phyloP scores from a whole-genome alignment of 176 grass and related monocot species.

The Lolium rigidum region DNA sequence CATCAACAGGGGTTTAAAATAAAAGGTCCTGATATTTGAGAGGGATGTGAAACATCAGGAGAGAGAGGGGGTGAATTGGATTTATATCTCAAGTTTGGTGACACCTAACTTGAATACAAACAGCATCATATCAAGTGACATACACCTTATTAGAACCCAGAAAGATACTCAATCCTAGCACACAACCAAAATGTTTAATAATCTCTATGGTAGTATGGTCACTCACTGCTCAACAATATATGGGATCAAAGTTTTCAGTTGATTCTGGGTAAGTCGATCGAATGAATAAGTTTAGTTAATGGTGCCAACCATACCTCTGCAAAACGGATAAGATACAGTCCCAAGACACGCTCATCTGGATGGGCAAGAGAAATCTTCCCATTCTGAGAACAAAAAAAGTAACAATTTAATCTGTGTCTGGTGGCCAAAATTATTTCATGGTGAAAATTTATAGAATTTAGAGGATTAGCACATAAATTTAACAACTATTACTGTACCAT shows the following conservation, averaged over 20 bases:
- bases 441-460: conserved; percentile 10
- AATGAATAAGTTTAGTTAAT: conserved; percentile 12
- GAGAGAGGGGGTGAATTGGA: neutral
- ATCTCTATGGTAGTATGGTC: neutral
- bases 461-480: neutral
- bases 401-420: conserved; percentile 16
- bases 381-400: conserved; percentile 57
- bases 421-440: conserved; percentile 1
- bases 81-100: neutral
- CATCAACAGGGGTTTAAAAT: neutral
- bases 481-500: conserved; percentile 37
- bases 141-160: neutral
- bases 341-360: conserved; percentile 83
- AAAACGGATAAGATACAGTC: conserved; percentile 88
- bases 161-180: neutral
- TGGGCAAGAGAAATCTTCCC: conserved; percentile 66
- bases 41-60: neutral
- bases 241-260: neutral
- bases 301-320: conserved; percentile 62
- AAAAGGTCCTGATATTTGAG: neutral
- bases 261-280: neutral
- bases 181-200: neutral
- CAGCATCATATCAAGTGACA: conserved; percentile 1
- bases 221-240: neutral
- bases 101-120: neutral